phyloP scores from a whole-genome alignment of 805 yeast genomes.

The Cyberlindnera mycetangii region DNA sequence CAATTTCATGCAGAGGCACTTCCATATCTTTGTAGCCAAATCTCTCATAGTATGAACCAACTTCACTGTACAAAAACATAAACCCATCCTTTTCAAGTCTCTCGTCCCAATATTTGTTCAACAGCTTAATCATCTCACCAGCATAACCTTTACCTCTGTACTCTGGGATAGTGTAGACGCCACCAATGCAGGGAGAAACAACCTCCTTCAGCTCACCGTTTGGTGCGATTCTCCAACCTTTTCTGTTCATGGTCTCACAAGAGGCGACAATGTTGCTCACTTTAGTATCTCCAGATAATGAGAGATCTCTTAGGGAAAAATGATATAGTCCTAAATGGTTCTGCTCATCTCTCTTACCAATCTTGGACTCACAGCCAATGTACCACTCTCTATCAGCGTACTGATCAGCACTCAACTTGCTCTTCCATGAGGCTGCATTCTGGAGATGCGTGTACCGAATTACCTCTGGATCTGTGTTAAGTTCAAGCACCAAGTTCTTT shows the following conservation, averaged over 20 bases:
- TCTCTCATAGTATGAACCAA: constrained; percentile 61
- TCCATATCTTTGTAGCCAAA: constrained; percentile 55
- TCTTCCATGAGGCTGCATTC: constrained; percentile 35
- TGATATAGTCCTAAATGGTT: constrained; percentile 33
- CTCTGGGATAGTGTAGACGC: constrained; percentile 50
- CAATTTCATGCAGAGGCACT: constrained; percentile 35
- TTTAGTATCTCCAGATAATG: constrained; percentile 20
- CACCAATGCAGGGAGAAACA: constrained; percentile 48
- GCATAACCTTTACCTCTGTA: constrained; percentile 59
- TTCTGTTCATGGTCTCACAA: constrained; percentile 39
- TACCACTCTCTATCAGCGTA: constrained; percentile 36
- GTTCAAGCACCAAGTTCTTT: constrained; percentile 16
- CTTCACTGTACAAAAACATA: constrained; percentile 64
- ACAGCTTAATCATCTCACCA: constrained; percentile 38
- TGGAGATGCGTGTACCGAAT: constrained; percentile 34
- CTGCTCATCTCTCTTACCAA: constrained; percentile 23
- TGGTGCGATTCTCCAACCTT: constrained; percentile 31
- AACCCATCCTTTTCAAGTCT: constrained; percentile 32
- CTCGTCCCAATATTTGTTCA: constrained; percentile 35
- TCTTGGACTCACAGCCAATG: constrained; percentile 28
- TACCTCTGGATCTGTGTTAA: constrained; percentile 30
- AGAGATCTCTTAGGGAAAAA: constrained; percentile 32
- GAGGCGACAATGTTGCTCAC: constrained; percentile 35
- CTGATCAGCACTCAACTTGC: constrained; percentile 31
- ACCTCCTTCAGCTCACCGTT: constrained; percentile 29